Evolutionary conservation across 2,329 filamentous ascomycete genomes (phyloP).

Genomic region (Botrytis fragariae): DNA sequence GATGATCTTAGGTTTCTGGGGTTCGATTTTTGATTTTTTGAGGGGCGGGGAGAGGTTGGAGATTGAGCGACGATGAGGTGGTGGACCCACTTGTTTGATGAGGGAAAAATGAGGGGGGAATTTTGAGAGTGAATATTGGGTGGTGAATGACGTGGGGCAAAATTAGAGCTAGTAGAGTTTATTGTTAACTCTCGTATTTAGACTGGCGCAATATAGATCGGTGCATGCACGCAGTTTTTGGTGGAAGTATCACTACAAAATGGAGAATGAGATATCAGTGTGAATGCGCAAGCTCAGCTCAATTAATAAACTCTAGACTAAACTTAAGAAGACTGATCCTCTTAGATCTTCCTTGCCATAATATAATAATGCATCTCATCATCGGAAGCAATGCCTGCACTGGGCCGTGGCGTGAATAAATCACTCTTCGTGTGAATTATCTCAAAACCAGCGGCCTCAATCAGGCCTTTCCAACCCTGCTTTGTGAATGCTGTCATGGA

Average conservation of each 20-base stretch:
- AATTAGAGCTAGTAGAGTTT: not conserved
- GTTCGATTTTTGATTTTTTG: no score
- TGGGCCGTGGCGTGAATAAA: slow-evolving; percentile 5
- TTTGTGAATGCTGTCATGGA: slow-evolving; percentile 17
- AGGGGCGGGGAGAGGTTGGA: no score
- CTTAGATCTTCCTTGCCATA: slow-evolving; percentile 7
- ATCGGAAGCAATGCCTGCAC: slow-evolving; percentile 2
- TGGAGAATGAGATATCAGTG: not conserved
- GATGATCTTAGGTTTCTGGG: not conserved
- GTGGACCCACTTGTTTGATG: not conserved
- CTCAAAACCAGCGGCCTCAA: slow-evolving; percentile 17
- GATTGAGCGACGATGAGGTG: not conserved
- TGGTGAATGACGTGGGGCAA: not conserved
- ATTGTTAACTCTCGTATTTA: not conserved
- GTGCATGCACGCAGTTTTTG: not conserved
- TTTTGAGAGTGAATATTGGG: not conserved
- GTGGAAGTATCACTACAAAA: not conserved
- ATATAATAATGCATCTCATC: slow-evolving; percentile 18
- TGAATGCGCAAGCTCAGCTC: not conserved
- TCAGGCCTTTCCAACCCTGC: slow-evolving; percentile 13
- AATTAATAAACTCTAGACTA: not conserved
- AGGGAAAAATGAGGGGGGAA: not conserved
- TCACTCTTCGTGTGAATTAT: slow-evolving; percentile 13
- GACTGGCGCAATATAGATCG: not conserved
- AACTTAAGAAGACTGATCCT: not conserved